Evolutionary conservation across 2,329 filamentous ascomycete species (phyloP).

Genomic region (Fusarium penzigii): DNA sequence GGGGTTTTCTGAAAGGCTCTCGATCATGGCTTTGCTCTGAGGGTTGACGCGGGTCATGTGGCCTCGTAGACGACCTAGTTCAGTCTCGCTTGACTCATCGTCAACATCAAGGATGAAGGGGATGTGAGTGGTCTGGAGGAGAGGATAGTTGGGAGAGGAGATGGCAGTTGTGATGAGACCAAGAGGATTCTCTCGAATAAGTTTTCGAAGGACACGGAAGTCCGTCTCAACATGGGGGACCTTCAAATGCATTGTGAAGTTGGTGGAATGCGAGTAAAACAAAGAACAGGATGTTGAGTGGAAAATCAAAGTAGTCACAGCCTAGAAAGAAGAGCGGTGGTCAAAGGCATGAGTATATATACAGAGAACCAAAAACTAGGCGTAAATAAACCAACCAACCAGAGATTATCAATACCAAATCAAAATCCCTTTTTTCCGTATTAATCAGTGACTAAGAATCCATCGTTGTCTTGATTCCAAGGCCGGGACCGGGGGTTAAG

Average conservation of each 20-base stretch:
- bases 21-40: slow-evolving; percentile 62
- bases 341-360: no score
- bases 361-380: no score
- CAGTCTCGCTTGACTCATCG: slow-evolving; percentile 41
- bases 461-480: not conserved
- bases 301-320: no score
- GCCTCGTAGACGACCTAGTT: slow-evolving; percentile 52
- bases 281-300: no score
- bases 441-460: not conserved
- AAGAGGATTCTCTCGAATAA: slow-evolving; percentile 62
- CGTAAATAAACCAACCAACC: slow-evolving; percentile 5
- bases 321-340: no score
- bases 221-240: slow-evolving; percentile 52
- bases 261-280: no score
- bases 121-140: slow-evolving; percentile 61
- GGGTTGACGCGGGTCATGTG: slow-evolving; percentile 66
- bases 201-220: slow-evolving; percentile 49
- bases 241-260: slow-evolving; percentile 56
- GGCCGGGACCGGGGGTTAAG: not conserved
- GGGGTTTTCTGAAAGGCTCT: slow-evolving; percentile 32
- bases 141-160: slow-evolving; percentile 45
- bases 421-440: not conserved
- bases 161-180: slow-evolving; percentile 66
- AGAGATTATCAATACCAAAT: not conserved
- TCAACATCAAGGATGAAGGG: slow-evolving; percentile 58